Evolutionary conservation across 129 eudicot species (phyloP), one percentile per base, ranked within the genome.

Genomic region (Cynara cardunculus): DNA sequence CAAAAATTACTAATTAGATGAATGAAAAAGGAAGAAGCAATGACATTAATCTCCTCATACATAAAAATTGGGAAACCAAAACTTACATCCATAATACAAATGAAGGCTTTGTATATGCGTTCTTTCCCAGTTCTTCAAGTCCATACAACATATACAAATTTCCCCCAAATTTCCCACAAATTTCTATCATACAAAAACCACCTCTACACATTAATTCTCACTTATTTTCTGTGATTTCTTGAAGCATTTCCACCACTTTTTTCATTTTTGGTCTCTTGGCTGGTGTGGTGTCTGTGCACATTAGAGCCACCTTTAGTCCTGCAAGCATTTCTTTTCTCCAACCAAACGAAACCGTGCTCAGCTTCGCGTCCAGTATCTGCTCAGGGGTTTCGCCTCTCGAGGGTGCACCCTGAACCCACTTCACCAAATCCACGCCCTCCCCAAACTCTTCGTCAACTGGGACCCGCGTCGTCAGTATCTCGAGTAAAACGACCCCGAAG

Each of bases 321-420:
- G 89, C 91, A 30, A 93, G 92, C 99, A 96, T 96, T 86, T 96
- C 95, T 86, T 95, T 91, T 82, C 99, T 88, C 92, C 99, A 96
- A 19, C 93, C 90, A 72, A 96, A 96, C 10, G 99, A 96, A 4
- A 92, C 91, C 25, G 99, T 96, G 89, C 99, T 96, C 46, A 96
- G 89, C 85, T 81, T 91, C 10, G 97, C 87, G 72, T 96, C 98
- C 25, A 96, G 90, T 71, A 96, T 96, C 90, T 91, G 99, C 85
- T 92, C 99, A 1, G 99, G 99, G n/a, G 99, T 96, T 76, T 96
- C 99, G 26, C 97, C 93, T 81, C 97, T 87, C 46, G 78, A 37
- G 12, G 98, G 92, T 71, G 99, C 99, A 19, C 82, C 84, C 53
- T 96, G 99, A 53, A 96, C 99, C 99, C 99, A 96, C 86, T 91